Percentiles rank a stretch among this genome's conserved stretches.
phyloP scores from a whole-genome alignment of 176 grass and related monocot species.

The Ampelocalamus luodianensis region DNA sequence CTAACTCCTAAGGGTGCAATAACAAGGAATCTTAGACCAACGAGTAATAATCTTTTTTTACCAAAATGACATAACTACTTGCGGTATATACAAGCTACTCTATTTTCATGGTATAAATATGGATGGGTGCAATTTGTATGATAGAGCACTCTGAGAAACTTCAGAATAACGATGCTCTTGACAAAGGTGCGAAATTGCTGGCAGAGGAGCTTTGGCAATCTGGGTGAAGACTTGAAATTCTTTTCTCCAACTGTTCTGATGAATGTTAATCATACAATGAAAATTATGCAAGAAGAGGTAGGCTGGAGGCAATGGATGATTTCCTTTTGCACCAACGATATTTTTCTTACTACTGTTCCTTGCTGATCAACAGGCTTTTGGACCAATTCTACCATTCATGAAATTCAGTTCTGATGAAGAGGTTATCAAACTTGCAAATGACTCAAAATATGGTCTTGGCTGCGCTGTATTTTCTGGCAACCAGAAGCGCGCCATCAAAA shows the following conservation, averaged over 20 bases:
- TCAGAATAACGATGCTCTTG: conserved; percentile 84
- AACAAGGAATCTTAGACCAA: no score
- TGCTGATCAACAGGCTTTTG: conserved; percentile 69
- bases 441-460: conserved; percentile 93
- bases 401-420: conserved; percentile 92
- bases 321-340: not conserved
- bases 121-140: conserved; percentile 99
- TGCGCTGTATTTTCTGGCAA: conserved; percentile 93
- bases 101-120: no score
- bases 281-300: conserved; percentile 99
- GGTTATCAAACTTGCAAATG: conserved; percentile 85
- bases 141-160: conserved; percentile 93
- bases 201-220: conserved; percentile 81
- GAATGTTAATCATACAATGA: conserved; percentile 98
- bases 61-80: no score
- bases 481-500: conserved; percentile 84
- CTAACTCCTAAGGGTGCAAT: not conserved
- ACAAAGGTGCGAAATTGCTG: conserved; percentile 91
- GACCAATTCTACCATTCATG: conserved; percentile 95
- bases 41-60: no score
- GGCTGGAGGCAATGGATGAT: not conserved
- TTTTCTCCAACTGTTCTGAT: conserved; percentile 91
- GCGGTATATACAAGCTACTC: no score
- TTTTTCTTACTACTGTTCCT: conserved; percentile 9
- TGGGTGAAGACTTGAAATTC: conserved; percentile 95